Percentiles rank a stretch among this genome's conserved stretches.
Evolutionary conservation across 2,329 filamentous ascomycete genomes (phyloP).

Genomic region (Microdochium bolleyi): DNA sequence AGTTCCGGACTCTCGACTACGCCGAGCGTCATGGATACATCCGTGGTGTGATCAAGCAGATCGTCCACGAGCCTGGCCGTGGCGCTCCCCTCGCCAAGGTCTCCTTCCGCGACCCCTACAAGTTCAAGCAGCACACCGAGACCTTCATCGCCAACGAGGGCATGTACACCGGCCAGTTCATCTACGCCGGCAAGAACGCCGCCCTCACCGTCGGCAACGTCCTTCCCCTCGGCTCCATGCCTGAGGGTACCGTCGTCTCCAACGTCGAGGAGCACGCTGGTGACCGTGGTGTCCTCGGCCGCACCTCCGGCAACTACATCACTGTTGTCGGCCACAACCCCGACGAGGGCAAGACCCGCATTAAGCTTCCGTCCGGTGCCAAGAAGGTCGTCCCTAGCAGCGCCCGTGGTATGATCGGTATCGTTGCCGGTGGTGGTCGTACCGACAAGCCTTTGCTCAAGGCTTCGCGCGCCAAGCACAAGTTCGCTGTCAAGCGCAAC

Average conservation of each 20-base stretch:
- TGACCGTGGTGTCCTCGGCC: constrained; percentile 91
- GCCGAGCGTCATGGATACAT: constrained; percentile 97
- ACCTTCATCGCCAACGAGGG: constrained; percentile 99
- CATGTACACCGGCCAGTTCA: constrained; percentile 99
- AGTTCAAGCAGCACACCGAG: constrained; percentile 95
- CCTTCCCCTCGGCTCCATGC: constrained; percentile 86
- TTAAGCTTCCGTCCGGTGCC: constrained; percentile 98
- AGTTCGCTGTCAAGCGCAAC: constrained; percentile 99
- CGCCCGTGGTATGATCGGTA: constrained; percentile 97
- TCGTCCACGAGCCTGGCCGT: constrained; percentile 97
- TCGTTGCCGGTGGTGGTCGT: constrained; percentile 97
- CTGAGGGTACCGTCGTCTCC: constrained; percentile 97
- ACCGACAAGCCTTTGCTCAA: constrained; percentile 99
- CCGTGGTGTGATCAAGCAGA: constrained; percentile 95
- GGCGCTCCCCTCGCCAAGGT: constrained; percentile 97
- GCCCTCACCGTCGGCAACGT: constrained; percentile 95
- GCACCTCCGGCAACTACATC: constrained; percentile 99
- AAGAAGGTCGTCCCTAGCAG: constrained; percentile 97
- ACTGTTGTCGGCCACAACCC: constrained; percentile 97
- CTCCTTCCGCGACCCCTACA: constrained; percentile 95
- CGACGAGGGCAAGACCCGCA: constrained; percentile 97
- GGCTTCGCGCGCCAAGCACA: constrained; percentile 99
- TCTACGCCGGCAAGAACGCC: constrained; percentile 99
- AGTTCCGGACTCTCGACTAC: constrained; percentile 96
- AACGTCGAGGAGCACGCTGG: constrained; percentile 99